These are phyloP conservation scores for Miscanthus lutarioriparius DNA, from an alignment of 176 grass and related monocot species.

Conservation along the genomic window DNA sequence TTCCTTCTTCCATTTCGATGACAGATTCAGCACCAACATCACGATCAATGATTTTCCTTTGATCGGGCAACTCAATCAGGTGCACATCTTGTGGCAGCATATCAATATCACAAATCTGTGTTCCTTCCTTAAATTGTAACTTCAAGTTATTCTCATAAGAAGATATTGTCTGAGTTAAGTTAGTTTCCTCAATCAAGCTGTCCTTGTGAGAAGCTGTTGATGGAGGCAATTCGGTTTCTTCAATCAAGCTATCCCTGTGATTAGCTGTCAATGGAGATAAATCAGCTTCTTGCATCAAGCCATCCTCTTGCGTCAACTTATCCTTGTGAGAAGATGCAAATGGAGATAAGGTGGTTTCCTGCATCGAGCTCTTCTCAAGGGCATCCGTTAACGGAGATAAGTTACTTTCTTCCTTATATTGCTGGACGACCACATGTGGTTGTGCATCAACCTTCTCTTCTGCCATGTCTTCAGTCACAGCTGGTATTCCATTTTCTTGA, in stretches of 20 bases:
- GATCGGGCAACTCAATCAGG: slow-evolving; percentile 51
- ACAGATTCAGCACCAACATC: slow-evolving; percentile 39
- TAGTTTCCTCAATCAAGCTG: slow-evolving; percentile 25
- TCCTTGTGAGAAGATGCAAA: slow-evolving; percentile 33
- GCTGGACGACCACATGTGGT: slow-evolving; percentile 33
- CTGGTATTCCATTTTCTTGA: slow-evolving; percentile 39
- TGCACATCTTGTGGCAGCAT: slow-evolving; percentile 46
- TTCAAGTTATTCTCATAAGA: slow-evolving; percentile 42
- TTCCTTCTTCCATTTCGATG: slow-evolving; percentile 48
- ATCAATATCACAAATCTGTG: slow-evolving; percentile 35
- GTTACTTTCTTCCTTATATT: slow-evolving; percentile 39
- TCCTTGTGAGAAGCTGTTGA: slow-evolving; percentile 32
- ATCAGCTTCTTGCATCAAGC: slow-evolving; percentile 30
- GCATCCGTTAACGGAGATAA: slow-evolving; percentile 19
- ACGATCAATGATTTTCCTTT: slow-evolving; percentile 40
- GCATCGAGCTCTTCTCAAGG: slow-evolving; percentile 37
- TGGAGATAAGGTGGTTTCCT: slow-evolving; percentile 32
- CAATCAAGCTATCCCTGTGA: slow-evolving; percentile 29
- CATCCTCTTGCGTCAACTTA: slow-evolving; percentile 29
- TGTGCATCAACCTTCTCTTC: slow-evolving; percentile 44
- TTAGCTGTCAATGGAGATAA: slow-evolving; percentile 27
- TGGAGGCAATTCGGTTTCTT: slow-evolving; percentile 22
- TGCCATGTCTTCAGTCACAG: slow-evolving; percentile 26
- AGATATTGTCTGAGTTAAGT: slow-evolving; percentile 27
- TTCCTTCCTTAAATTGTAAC: slow-evolving; percentile 31